These are phyloP conservation scores for Phytophthora megakarya DNA, from an alignment of 352 stramenopile species.

Conservation along the genomic window DNA sequence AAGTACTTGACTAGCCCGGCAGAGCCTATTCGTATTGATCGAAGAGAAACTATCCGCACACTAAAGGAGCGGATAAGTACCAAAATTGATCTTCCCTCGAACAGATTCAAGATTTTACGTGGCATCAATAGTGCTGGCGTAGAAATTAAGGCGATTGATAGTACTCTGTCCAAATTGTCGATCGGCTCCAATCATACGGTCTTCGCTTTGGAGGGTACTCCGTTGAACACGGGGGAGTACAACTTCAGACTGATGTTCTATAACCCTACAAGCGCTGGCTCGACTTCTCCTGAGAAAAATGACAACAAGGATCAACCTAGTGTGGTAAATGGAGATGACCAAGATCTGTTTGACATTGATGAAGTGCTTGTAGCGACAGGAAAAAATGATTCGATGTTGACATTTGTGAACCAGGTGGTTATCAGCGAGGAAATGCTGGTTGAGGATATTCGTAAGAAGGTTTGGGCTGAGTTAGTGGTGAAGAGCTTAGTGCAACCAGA, in stretches of 20 bases:
- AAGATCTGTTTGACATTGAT: constrained; percentile 62
- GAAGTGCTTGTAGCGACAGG: constrained; percentile 58
- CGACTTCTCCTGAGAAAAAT: constrained; percentile 5
- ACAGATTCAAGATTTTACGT: constrained; percentile 81
- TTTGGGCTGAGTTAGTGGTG: constrained; percentile 49
- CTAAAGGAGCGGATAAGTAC: constrained; percentile 66
- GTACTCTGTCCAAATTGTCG: constrained; percentile 74
- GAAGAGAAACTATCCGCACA: constrained; percentile 61
- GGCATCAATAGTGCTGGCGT: constrained; percentile 69
- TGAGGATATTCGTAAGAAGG: constrained; percentile 65
- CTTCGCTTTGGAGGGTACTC: constrained; percentile 67
- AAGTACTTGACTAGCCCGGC: constrained; percentile 53
- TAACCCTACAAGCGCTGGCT: constrained; percentile 20
- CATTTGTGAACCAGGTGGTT: constrained; percentile 63
- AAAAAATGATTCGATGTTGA: constrained; percentile 61
- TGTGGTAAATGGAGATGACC: constrained; percentile 17
- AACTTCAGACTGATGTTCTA: constrained; percentile 77
- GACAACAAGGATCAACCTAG: constrained; percentile 34
- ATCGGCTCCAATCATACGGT: constrained; percentile 73
- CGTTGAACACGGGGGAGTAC: constrained; percentile 75
- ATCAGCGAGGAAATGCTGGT: constrained; percentile 80
- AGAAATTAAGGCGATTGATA: constrained; percentile 84
- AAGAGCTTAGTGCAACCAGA: constrained; percentile 42
- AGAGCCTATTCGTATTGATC: constrained; percentile 70
- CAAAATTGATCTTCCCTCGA: constrained; percentile 47